Evolutionary conservation across 2,329 filamentous ascomycete genomes (phyloP).

Genomic region (Microsporum audouinii): DNA sequence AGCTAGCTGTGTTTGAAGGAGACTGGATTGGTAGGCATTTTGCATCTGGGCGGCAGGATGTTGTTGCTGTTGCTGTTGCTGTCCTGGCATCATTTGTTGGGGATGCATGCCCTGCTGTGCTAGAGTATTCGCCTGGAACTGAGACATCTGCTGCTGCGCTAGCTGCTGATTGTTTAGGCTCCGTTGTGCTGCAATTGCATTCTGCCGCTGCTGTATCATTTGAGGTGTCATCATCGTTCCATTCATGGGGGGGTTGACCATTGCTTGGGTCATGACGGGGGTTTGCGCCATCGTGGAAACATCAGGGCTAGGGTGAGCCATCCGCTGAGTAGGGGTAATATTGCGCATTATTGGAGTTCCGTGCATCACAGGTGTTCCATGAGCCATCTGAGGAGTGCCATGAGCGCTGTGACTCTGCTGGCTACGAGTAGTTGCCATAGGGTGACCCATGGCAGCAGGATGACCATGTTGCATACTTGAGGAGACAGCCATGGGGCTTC

Average conservation of each 20-base stretch:
- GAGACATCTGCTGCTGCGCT: constrained; percentile 14
- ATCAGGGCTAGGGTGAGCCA: constrained; percentile 37
- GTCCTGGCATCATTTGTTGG: constrained; percentile 16
- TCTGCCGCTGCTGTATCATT: constrained; percentile 18
- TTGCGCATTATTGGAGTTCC: constrained; percentile 39
- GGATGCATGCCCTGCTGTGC: constrained; percentile 15
- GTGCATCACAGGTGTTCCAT: constrained; percentile 37
- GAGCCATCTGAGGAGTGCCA: constrained; percentile 38
- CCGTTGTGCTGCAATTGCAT: constrained; percentile 25
- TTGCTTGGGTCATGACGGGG: constrained; percentile 35
- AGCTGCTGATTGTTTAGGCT: constrained; percentile 21
- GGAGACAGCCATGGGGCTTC: constrained; percentile 36
- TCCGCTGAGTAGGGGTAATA: constrained; percentile 36
- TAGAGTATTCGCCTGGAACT: constrained; percentile 12
- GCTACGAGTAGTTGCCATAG: constrained; percentile 36
- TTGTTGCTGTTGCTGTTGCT: constrained; percentile 24
- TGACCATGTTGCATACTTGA: constrained; percentile 39
- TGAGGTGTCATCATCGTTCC: constrained; percentile 30
- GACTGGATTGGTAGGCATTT: constrained; percentile 28
- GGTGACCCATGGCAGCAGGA: constrained; percentile 34
- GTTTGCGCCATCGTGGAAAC: constrained; percentile 33
- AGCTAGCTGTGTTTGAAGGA: constrained; percentile 29
- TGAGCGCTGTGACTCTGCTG: constrained; percentile 38
- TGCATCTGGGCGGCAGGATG: constrained; percentile 21
- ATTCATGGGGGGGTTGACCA: constrained; percentile 31